Base-by-base conservation (phyloP, 495 filamentous ascomycete genomes). In the Penicilliopsis zonata region DNA sequence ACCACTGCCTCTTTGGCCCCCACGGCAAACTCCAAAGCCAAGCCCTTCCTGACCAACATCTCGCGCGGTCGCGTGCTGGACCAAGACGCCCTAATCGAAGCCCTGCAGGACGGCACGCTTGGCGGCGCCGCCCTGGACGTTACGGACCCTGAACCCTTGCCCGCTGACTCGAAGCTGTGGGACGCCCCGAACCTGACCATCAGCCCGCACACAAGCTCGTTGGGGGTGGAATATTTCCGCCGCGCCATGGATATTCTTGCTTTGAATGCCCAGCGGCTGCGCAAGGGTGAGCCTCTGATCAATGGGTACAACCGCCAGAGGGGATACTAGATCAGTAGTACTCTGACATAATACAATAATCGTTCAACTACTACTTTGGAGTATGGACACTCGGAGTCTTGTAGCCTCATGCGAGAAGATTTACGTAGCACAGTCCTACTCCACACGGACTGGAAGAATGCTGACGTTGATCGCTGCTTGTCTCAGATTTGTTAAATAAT, bases 101-200 rank as follows among this genome's bases (percentile, higher is more conserved):
- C 83, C 3, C 29, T 63, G 9, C 41, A 52, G 13, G 39, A 38
- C 1, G 59, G 53, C 0, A 32, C 41, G 12, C 49, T 94, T 25
- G 57, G 72, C 28, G 84, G 83, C 15, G 86, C 85, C 0, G 82
- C 82, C 22, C 54, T 94, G 14, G 86, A 94, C 51, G 86, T 92
- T 0, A 78, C 82, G 6, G 81, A 88, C 34, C 86, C 85, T 0
- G 86, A 94, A 44, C 86, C 86, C 0, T 47, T 94, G 41, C 80
- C 82, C 0, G 38, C 58, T 16, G 75, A 79, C 7, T 69, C 77
- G 51, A 69, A 75, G 35, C 50, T 94, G 19, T 90, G 82, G 74
- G 70, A 67, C n/a, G 57, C 75, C 42, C 64, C 72, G 36, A 86
- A 88, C 58, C 63, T 81, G 15, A 68, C 77, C 28, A 67, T 93